Evolutionary conservation across 768 basidiomycete genomes (phyloP), one percentile per base, ranked within the genome.

Genomic region (Suillus cothurnatus): DNA sequence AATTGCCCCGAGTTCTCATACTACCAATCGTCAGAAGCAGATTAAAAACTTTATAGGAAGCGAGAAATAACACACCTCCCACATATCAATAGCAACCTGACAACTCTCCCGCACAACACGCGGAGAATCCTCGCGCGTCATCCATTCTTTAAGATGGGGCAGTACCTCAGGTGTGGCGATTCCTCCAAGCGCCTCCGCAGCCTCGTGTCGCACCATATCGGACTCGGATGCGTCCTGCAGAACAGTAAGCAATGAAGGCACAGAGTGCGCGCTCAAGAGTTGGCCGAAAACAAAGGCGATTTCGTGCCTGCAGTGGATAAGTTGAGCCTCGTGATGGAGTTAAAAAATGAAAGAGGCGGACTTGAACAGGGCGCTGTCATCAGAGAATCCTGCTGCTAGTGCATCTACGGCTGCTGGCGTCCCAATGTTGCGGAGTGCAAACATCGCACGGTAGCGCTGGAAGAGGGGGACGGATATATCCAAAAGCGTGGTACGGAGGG

Each of bases 271-370:
- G 1, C 94, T 95, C 60, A 94, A 86, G 50, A 99, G 85, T 80
- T 99, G 97, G 15, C 97, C 97, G 72, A 99, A 98, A 53, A 99
- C 91, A 76, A 98, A 99, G 1, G 97, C 97, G 56, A 99, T 94
- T 76, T 99, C 97, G 76, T 99, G 97, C 68, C 96, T 97, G 70
- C 15, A 28, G 31, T 28, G n/a, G 19, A 41, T 41, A 39, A 17
- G n/a, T 58, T 26, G 49, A 39, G 39, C 19, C 62, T 39, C 65
- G 4, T 4, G 11, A 52, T 23, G 26, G 57, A 32, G 3, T 14
- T 28, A 43, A 32, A n/a, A 28, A 23, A 21, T n/a, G 17, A 58
- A 15, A 19, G 59, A 60, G 17, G 78, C 88, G 70, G 66, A 96
- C 94, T 95, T 94, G 89, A 99, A 99, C 28, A 99, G 81, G 2